Evolutionary conservation across 495 filamentous ascomycete species (phyloP), one percentile per base, ranked within the genome.

Genomic region (Daldinia caldariorum): DNA sequence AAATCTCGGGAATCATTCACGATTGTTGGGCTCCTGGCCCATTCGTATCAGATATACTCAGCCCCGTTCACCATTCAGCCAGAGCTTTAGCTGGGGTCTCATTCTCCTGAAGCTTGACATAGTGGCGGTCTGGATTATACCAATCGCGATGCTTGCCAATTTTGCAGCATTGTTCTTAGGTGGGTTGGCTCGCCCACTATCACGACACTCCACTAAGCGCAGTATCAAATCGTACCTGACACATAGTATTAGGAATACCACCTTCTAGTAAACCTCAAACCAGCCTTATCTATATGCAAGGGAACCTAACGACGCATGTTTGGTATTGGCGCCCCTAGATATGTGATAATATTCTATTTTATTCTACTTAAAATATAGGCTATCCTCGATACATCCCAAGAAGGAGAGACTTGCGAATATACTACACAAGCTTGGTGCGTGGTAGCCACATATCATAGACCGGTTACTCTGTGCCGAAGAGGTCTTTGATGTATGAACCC

Each of bases 1-100:
- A 20, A 22, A 70, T 63, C 37, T 55, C 32, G 53, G 53, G 16
- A 26, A 45, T 51, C 35, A 51, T 41, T 51, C 9, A 35, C 26
- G n/a, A 26, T 39, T 10, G 6, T 14, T 5, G 32, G 51, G 32
- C 34, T 37, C 31, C 9, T 38, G 34, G n/a, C 12, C 10, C 5
- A 32, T 26, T 26, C 32, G 51, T 50, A 51, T 58, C 45, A 38
- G 20, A 41, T 43, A 6, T 22, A 29, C n/a, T 10, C 35, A n/a
- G 35, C 6, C 34, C 35, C 29, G 22, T 20, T 12, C 32, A 43
- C n/a, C 35, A 22, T 22, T 37, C 38, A 58, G 22, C 43, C 38
- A 29, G 35, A 29, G 51, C 29, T 29, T 43, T 38, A 7, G 45
- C 16, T n/a, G n/a, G 26, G 14, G 53, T 58, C 32, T 51, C 54